Base-by-base conservation (phyloP, 1,284 basidiomycete species). In the Vanrija sp. region DNA sequence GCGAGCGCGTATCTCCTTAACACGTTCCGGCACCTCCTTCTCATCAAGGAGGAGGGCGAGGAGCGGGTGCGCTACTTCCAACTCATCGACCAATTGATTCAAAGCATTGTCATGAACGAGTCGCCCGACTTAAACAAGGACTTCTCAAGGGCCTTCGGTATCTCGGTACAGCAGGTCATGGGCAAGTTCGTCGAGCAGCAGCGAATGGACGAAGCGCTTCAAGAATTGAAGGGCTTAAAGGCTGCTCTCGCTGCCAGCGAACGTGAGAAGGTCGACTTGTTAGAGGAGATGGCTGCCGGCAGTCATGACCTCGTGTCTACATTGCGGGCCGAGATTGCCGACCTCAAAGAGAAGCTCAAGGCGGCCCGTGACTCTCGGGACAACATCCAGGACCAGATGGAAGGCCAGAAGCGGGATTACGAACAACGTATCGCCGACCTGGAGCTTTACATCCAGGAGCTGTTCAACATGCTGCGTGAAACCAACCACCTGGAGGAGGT, bases 151-250 rank as follows among this genome's bases (percentile, higher is more conserved):
- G 84, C 93, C 19, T 82, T 97, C 61, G 94, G 93, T 0, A 86
- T 89, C 55, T 93, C 91, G 2, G 92, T 98, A 19, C 86, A 91
- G 63, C 84, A 88, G 48, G 84, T 98, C 57, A 87, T 97, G 47
- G 86, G 89, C 6, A 88, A 89, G 68, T 90, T 98, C 73, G 91
- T 91, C 58, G 93, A 97, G 69, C 86, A 91, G 29, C 93, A 98
- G 64, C 83, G 88, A 43, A 82, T 88, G 61, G 87, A 92, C 68
- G 77, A 80, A 29, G 83, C 87, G n/a, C 85, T 91, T 67, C 82
- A 84, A n/a, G 91, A 95, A 58, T 83, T 88, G 18, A 81, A 83
- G 6, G 83, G 85, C 58, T 82, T 85, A 10, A 85, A 88, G 46
- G 80, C 84, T 12, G 79, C 83, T 50, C 83, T 87, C 18, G 73